Base-by-base conservation (phyloP, 495 filamentous ascomycete genomes). In the Lasiosphaeria miniovina region DNA sequence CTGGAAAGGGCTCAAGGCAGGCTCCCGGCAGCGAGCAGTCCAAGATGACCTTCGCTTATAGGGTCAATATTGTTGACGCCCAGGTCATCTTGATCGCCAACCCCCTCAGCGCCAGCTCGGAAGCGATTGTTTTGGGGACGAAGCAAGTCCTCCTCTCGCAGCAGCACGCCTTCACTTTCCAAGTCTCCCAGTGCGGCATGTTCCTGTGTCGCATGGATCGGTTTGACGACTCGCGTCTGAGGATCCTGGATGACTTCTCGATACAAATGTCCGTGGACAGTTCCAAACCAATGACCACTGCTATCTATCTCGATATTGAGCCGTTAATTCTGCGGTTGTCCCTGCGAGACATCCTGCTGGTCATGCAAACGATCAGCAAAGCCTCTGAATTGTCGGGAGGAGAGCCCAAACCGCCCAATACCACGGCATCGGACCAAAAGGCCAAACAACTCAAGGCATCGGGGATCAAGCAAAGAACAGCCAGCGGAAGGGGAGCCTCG, bases 141-240 rank as follows among this genome's bases (percentile, higher is more conserved):
- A 97, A 98, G 71, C 90, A 98, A 68, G 84, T 97, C 6, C 80
- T 98, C 6, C 78, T 98, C 10, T 94, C 94, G 12, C 90, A 94
- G 67, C 94, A 98, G 72, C 90, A 98, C 76, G 91, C 93, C 31
- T 82, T 92, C 52, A 96, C 95, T 9, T 79, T 98, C 58, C 95
- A 98, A 66, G 82, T 98, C 8, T 89, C 89, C 40, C 85, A 96
- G 66, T 86, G 97, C 49, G 95, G 94, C 57, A 98, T 98, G 93
- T 98, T 97, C 73, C 77, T 98, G 40, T 98, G 94, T 69, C 90
- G 94, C 34, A 98, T 98, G 95, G 94, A 98, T 68, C 88, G 89
- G 61, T 96, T 96, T 62, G 93, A 96, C 57, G 90, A 86, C 15
- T 88, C 84, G 54, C 82, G 90, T 40, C 83, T 97, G 45, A 86